Conservation (phyloP, 2,329 filamentous ascomycete species). For the Colletotrichum abscissum region DNA sequence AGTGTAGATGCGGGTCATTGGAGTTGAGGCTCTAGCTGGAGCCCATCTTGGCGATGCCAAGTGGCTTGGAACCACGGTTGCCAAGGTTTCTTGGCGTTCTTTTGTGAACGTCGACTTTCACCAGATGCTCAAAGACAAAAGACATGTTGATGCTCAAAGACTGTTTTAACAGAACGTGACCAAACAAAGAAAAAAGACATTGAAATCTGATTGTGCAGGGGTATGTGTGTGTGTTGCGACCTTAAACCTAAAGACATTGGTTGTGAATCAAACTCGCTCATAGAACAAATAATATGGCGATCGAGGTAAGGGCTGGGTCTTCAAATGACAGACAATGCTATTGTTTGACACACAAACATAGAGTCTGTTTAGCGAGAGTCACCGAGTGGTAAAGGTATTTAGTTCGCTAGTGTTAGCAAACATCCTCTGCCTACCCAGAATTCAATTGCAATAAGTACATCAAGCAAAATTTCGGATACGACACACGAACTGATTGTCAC, state of each 20-base stretch:
- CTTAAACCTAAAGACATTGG: neutral
- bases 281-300: neutral
- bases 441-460: neutral
- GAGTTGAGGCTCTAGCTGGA: conserved; percentile 30
- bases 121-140: neutral
- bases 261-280: neutral
- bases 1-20: conserved; percentile 4
- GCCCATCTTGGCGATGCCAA: conserved; percentile 17
- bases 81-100: conserved; percentile 29
- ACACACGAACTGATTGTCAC: neutral
- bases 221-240: neutral
- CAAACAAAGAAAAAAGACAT: neutral
- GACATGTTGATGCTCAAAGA: too few species aligned
- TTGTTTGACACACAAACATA: neutral
- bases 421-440: neutral
- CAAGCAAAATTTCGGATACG: neutral
- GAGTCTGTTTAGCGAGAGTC: neutral
- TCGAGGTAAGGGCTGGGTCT: neutral
- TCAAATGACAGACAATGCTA: neutral
- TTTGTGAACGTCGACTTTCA: neutral
- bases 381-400: neutral
- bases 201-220: neutral
- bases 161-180: neutral
- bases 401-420: neutral
- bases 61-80: conserved; percentile 10